Evolutionary conservation across 352 stramenopile genomes (phyloP), one percentile per base, ranked within the genome.

Genomic region (Phytophthora cactorum): DNA sequence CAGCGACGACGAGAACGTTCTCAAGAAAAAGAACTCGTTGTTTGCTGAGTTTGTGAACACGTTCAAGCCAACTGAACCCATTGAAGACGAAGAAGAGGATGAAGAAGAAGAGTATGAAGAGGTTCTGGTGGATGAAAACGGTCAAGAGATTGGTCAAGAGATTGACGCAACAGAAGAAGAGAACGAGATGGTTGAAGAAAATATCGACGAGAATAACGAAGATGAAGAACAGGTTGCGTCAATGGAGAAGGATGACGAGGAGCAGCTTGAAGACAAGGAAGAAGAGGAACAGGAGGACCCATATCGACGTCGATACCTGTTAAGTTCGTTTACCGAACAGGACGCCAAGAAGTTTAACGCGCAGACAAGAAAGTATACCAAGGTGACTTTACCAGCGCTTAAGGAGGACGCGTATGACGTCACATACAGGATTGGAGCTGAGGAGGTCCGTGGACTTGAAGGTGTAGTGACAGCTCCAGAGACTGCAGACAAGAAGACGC

Each of bases 41-140:
- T 94, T 94, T 76, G 72, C 86, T 28, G 66, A 87, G 68, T 94
- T 94, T 72, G 81, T 94, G 34, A 79, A 78, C 44, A 79, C 78
- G 27, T 92, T 92, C 52, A 82, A 87, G 31, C 70, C 67, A 1
- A 52, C 71, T 15, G 45, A 68, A 52, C 8, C 9, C 5, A 54
- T 70, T 5, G 66, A 79, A 31, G 78, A 78, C n/a, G 69, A 82
- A 4, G 72, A 88, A 5, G 79, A 84, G 1, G 78, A 82, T 22
- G 62, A 74, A 10, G 59, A 78, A 12, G 68, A 75, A 10, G 75
- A 81, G 11, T 73, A 68, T 75, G 88, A 67, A 58, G 84, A 68
- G 70, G 74, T 86, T 14, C 57, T 78, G 57, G 77, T 82, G 46
- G 77, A 75, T 52, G 79, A 81, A 6, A 78, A 89, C 8, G 77